Evolutionary conservation across 2,329 filamentous ascomycete genomes (phyloP).

Genomic region (Aspergillus fumigatus): DNA sequence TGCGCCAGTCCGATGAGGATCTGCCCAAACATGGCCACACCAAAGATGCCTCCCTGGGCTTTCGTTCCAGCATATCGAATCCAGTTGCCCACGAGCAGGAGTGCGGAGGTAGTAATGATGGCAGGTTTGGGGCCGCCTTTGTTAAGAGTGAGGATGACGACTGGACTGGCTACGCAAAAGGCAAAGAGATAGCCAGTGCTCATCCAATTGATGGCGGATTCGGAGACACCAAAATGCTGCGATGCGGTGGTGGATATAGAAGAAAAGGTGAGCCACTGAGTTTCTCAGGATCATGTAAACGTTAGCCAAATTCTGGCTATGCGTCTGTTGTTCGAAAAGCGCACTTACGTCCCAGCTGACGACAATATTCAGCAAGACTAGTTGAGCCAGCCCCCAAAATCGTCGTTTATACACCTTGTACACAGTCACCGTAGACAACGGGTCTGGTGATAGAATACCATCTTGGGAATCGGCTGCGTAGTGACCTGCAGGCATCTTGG

Average conservation of each 20-base stretch:
- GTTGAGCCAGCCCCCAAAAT: constrained; percentile 80
- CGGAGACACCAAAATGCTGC: constrained; percentile 68
- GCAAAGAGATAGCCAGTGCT: constrained; percentile 83
- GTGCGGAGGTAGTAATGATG: constrained; percentile 66
- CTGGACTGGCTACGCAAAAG: constrained; percentile 70
- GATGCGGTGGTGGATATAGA: constrained; percentile 72
- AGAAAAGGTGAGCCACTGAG: constrained; percentile 85
- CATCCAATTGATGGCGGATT: constrained; percentile 85
- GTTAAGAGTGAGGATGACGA: constrained; percentile 73
- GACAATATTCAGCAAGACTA: constrained; percentile 85
- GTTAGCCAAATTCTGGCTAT: neutral
- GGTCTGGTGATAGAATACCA: constrained; percentile 1
- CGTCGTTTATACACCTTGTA: constrained; percentile 73
- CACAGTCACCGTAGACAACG: constrained; percentile 18
- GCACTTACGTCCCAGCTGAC: constrained; percentile 86
- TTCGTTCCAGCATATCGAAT: constrained; percentile 72
- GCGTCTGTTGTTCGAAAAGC: neutral
- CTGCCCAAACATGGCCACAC: constrained; percentile 83
- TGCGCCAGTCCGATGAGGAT: constrained; percentile 85
- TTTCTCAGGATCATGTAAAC: neutral
- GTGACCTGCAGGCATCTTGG: neutral
- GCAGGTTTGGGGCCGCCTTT: constrained; percentile 69
- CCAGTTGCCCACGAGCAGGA: constrained; percentile 85
- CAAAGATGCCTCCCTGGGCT: constrained; percentile 60
- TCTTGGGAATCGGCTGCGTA: constrained; percentile 1